phyloP scores from a whole-genome alignment of 2,329 filamentous ascomycete species.

The Verticillium nonalfalfae region DNA sequence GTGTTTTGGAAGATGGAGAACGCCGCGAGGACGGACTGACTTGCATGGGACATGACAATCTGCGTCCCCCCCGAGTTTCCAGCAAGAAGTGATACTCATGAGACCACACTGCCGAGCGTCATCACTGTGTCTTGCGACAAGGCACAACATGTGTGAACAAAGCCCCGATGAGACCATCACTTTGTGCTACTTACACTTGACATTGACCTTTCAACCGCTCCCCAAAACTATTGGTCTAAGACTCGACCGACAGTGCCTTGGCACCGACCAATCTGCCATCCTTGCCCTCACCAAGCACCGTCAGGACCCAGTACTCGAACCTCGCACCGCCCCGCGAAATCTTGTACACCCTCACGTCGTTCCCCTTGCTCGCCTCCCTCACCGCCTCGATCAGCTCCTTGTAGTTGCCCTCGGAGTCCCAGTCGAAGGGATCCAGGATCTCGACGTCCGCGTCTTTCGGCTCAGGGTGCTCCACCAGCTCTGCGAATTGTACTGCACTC shows the following conservation, averaged over 20 bases:
- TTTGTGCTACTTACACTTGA: background rate
- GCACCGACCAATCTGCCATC: conserved; percentile 64
- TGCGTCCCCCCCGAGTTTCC: too few species aligned
- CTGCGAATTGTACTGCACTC: conserved; percentile 50
- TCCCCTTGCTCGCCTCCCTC: conserved; percentile 53
- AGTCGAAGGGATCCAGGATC: conserved; percentile 62
- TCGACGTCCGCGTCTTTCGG: conserved; percentile 51
- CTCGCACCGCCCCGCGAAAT: conserved; percentile 57
- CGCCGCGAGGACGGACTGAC: too few species aligned
- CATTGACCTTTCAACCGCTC: background rate
- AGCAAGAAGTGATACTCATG: too few species aligned
- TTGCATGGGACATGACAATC: too few species aligned
- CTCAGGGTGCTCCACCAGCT: conserved; percentile 54
- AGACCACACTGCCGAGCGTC: too few species aligned
- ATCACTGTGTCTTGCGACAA: too few species aligned
- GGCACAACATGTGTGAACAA: too few species aligned
- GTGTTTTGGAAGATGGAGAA: too few species aligned
- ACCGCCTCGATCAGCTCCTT: conserved; percentile 62
- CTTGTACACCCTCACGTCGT: conserved; percentile 69
- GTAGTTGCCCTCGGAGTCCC: conserved; percentile 70
- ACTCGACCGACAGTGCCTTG: conserved; percentile 74
- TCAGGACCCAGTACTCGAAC: conserved; percentile 75
- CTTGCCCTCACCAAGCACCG: conserved; percentile 48
- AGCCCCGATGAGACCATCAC: too few species aligned
- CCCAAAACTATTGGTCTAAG: conserved; percentile 24